Conservation (phyloP, 1,284 basidiomycete genomes). For the Rhodotorula sp. region DNA sequence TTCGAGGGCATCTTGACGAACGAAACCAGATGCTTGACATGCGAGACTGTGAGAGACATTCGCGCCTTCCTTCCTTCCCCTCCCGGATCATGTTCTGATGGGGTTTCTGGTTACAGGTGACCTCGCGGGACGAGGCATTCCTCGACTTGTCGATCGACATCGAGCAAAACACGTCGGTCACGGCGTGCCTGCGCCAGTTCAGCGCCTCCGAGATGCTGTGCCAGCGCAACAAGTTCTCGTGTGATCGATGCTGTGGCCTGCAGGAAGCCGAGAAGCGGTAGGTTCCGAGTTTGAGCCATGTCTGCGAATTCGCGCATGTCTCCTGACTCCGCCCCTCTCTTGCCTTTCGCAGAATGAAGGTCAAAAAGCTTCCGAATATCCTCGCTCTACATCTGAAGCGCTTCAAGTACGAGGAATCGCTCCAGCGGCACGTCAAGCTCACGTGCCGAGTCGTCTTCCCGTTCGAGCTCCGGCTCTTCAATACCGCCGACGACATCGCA, state of each 20-base stretch:
- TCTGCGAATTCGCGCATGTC: no score
- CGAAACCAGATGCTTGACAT: constrained; percentile 94
- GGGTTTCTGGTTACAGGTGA: constrained; percentile 59
- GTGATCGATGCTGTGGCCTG: constrained; percentile 90
- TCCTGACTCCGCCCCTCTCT: not conserved
- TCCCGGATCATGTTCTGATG: not conserved
- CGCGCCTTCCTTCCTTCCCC: not conserved
- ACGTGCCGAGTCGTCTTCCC: constrained; percentile 96
- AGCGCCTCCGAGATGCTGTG: constrained; percentile 97
- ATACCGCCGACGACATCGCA: constrained; percentile 89
- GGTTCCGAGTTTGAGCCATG: constrained; percentile 43
- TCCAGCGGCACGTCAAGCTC: constrained; percentile 86
- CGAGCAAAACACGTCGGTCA: constrained; percentile 92
- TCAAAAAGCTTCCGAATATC: constrained; percentile 90
- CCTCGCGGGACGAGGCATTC: constrained; percentile 91
- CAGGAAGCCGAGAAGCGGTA: constrained; percentile 97
- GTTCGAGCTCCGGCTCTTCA: constrained; percentile 87
- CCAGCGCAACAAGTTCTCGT: constrained; percentile 97
- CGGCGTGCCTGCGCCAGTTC: constrained; percentile 91
- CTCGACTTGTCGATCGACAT: constrained; percentile 97
- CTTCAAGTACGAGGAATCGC: constrained; percentile 93
- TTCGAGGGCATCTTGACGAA: constrained; percentile 93
- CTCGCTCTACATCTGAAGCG: constrained; percentile 93
- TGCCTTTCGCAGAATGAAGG: constrained; percentile 76
- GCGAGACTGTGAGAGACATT: constrained; percentile 71